Conservation (phyloP, 2,329 filamentous ascomycete species). For the Diaporthe ampelina region DNA sequence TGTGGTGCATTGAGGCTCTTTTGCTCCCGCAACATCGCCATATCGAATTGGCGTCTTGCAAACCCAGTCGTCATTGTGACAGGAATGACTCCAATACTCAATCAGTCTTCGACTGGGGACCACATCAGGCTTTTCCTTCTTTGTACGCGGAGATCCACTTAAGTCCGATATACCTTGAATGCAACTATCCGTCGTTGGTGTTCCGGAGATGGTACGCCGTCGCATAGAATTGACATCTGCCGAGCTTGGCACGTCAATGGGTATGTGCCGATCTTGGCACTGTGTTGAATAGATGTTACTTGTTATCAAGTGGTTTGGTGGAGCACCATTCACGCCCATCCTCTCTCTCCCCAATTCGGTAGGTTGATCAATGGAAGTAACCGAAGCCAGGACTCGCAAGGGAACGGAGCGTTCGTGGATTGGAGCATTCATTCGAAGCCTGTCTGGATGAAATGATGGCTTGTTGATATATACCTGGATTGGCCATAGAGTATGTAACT, state of each 20-base stretch:
- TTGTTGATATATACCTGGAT: conserved; percentile 1
- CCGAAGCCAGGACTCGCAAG: background rate
- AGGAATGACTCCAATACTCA: background rate
- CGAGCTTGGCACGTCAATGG: background rate
- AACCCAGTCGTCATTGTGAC: background rate
- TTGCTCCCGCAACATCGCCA: too few relatives aligned
- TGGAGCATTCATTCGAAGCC: background rate
- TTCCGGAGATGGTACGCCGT: background rate
- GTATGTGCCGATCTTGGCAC: conserved; percentile 6
- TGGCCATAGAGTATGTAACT: background rate
- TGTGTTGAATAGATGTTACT: background rate
- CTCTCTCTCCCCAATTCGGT: background rate
- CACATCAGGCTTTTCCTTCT: background rate
- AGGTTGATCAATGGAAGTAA: background rate
- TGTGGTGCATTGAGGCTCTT: background rate
- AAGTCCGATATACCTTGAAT: too few relatives aligned
- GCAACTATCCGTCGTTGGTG: background rate
- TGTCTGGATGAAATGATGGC: background rate
- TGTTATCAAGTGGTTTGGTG: background rate
- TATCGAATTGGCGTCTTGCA: too few relatives aligned
- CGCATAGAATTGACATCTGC: background rate
- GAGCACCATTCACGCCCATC: background rate
- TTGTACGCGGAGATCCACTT: background rate
- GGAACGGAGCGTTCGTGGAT: background rate
- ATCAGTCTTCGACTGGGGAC: background rate